These are phyloP conservation scores for Tetrapisispora nanseiensis DNA, from an alignment of 805 yeast species.

Conservation along the genomic window DNA sequence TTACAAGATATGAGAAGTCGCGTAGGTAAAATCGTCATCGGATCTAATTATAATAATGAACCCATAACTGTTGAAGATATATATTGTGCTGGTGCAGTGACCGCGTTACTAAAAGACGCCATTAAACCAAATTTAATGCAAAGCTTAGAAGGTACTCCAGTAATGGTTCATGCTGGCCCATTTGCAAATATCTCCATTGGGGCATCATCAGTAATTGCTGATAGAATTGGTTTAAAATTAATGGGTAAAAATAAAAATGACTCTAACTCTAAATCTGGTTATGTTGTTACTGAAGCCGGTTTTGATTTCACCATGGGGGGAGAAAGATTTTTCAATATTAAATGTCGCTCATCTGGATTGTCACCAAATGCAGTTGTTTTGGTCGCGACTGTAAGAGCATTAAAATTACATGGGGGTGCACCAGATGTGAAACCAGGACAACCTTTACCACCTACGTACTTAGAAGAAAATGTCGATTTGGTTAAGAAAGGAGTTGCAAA, in stretches of 20 bases:
- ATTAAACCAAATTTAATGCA: conserved; percentile 96
- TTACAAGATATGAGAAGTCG: conserved; percentile 78
- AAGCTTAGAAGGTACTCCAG: conserved; percentile 95
- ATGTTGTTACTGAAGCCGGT: conserved; percentile 95
- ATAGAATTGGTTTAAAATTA: conserved; percentile 81
- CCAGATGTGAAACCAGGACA: conserved; percentile 94
- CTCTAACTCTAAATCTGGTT: conserved; percentile 45
- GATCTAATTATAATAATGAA: conserved; percentile 59
- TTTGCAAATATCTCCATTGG: conserved; percentile 97
- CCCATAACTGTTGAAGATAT: conserved; percentile 92
- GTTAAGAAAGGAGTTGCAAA: conserved; percentile 76
- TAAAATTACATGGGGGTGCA: conserved; percentile 95
- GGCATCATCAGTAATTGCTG: conserved; percentile 90
- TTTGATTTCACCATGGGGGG: conserved; percentile 99
- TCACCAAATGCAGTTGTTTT: conserved; percentile 84
- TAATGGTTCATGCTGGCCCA: conserved; percentile 95
- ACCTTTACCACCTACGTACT: conserved; percentile 72
- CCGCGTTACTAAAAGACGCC: conserved; percentile 92
- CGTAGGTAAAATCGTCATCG: conserved; percentile 84
- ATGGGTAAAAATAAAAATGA: conserved; percentile 53
- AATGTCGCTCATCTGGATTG: conserved; percentile 85
- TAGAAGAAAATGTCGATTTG: conserved; percentile 69
- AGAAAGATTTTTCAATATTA: conserved; percentile 90
- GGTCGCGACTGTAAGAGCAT: conserved; percentile 95
- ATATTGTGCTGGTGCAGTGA: conserved; percentile 91